Percentiles rank a stretch among this genome's conserved stretches.
These are phyloP conservation scores for Neoascochyta sp. DNA, from an alignment of 2,329 filamentous ascomycete genomes.

Conservation along the genomic window DNA sequence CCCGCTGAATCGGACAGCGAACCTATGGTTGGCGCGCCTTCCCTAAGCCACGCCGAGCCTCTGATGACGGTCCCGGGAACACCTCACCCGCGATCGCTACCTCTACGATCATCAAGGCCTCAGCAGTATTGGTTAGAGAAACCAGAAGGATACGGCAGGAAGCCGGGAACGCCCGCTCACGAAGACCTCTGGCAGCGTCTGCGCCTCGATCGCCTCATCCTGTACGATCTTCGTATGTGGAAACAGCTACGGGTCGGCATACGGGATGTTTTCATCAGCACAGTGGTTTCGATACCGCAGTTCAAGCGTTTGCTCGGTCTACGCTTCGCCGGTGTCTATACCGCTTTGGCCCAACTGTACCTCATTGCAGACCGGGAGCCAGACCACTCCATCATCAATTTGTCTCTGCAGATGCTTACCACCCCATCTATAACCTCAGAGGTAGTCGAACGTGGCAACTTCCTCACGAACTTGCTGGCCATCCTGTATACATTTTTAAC, in stretches of 20 bases:
- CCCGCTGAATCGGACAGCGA: conserved; percentile 71
- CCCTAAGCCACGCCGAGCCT: conserved; percentile 60
- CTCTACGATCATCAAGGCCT: conserved; percentile 56
- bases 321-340: conserved; percentile 93
- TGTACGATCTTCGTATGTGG: conserved; percentile 95
- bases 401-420: conserved; percentile 93
- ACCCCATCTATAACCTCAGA: conserved; percentile 96
- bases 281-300: conserved; percentile 88
- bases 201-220: conserved; percentile 86
- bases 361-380: conserved; percentile 94
- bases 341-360: conserved; percentile 87
- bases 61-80: conserved; percentile 78
- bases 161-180: conserved; percentile 62
- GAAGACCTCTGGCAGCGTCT: conserved; percentile 89
- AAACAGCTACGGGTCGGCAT: conserved; percentile 90
- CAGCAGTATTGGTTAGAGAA: conserved; percentile 84
- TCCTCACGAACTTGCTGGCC: conserved; percentile 89
- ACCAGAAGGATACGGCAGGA: conserved; percentile 64
- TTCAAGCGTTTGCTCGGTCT: conserved; percentile 93
- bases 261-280: conserved; percentile 91
- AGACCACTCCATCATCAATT: conserved; percentile 96
- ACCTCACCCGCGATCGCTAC: conserved; percentile 50
- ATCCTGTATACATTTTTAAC: conserved; percentile 98
- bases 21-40: conserved; percentile 57
- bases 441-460: conserved; percentile 91